Evolutionary conservation across 1,139 yeast species (phyloP), one percentile per base, ranked within the genome.

Genomic region (Sugiyamaella neomexicana): DNA sequence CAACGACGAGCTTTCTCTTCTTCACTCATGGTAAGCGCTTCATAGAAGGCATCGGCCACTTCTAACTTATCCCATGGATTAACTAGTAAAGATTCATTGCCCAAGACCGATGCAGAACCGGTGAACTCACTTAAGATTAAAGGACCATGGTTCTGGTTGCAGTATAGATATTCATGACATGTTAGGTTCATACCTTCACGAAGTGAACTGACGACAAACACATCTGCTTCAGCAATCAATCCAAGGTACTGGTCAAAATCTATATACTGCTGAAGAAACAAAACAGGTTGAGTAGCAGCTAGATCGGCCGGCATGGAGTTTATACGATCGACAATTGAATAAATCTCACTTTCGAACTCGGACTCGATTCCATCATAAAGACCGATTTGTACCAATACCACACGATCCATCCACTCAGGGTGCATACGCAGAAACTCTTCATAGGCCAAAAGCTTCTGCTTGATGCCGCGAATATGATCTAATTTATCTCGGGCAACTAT

Each of bases 161-260:
- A 89, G 55, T 85, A 85, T 38, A 90, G 81, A 68, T 86, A 95
- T 69, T 93, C 99, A 67, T 95, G 99, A 65, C 97, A 90, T 0
- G 99, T 90, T 67, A 93, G 76, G 66, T 93, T 93, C 88, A 93
- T 87, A 16, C 99, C 99, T 70, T 95, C 99, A 67, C 99, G 83
- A 78, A 93, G 80, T 1, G 97, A 86, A 3, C 95, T 84, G 2
- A 93, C 97, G 36, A 88, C 83, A 68, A 93, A 93, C 1, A 82
- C 77, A 62, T 88, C 95, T 0, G 98, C 97, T 68, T 90, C 97
- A 45, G 85, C 76, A 54, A 88, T 80, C 54, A 93, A 73, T 0
- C 97, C 98, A 61, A 93, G 72, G 67, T 93, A 93, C 70, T 93
- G 98, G 55, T 85, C 86, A 68, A 89, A 93, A 34, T 84, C 91